Conservation (phyloP, 345 rosid genomes). For the Cardamine chenopodiifolia region DNA sequence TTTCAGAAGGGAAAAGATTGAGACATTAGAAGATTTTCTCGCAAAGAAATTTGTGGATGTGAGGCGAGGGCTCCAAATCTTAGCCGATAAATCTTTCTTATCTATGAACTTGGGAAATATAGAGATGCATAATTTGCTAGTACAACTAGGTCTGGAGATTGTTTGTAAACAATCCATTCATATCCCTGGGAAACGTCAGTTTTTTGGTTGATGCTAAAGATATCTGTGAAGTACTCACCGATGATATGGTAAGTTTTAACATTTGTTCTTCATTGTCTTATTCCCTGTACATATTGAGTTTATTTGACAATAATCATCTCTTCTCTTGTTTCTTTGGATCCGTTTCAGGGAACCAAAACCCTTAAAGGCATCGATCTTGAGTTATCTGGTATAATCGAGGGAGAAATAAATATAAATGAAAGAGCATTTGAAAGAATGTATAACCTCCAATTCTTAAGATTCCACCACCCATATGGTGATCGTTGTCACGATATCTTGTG, state of each 20-base stretch:
- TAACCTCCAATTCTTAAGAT: slow-evolving; percentile 31
- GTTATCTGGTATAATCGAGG: neutral
- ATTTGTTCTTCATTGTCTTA: neutral
- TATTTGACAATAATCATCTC: neutral
- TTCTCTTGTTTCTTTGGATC: too few relatives aligned
- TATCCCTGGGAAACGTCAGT: slow-evolving; percentile 12
- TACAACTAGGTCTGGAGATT: slow-evolving; percentile 35
- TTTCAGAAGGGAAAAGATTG: neutral
- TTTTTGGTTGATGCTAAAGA: neutral
- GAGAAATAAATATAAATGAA: neutral
- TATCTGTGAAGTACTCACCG: slow-evolving; percentile 5
- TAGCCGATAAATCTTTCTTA: neutral
- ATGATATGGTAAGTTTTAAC: slow-evolving; percentile 11
- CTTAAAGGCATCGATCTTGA: slow-evolving; percentile 25
- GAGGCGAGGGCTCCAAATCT: slow-evolving; percentile 7
- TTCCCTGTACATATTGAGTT: neutral
- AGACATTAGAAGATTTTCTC: neutral
- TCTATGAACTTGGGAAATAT: neutral
- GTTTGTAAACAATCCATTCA: neutral
- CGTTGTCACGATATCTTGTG: neutral
- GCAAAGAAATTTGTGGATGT: neutral
- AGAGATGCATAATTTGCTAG: slow-evolving; percentile 41
- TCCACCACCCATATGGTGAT: neutral
- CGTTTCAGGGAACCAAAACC: slow-evolving; percentile 23
- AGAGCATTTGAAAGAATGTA: slow-evolving; percentile 20